phyloP scores from a whole-genome alignment of 2,329 filamentous ascomycete species.

The Laburnicola sp. region DNA sequence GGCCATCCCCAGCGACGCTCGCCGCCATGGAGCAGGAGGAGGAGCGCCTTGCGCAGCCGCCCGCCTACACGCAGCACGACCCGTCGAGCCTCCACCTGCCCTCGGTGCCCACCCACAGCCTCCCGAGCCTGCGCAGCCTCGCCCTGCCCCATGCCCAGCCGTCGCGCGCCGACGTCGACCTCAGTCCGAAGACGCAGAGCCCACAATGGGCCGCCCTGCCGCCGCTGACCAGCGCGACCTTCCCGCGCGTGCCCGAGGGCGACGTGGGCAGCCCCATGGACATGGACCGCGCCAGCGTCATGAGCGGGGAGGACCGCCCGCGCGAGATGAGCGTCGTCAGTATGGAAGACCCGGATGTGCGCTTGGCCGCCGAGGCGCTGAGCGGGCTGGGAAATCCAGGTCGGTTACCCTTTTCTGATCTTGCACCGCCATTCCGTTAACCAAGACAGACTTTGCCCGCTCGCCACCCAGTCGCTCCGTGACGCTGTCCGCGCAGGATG shows the following conservation, averaged over 20 bases:
- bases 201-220: conserved; percentile 35
- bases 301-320: conserved; percentile 41
- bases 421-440: conserved; percentile 13
- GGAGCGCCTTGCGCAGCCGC: conserved; percentile 35
- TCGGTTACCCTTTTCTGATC: conserved; percentile 28
- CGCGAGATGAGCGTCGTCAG: conserved; percentile 50
- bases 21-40: conserved; percentile 33
- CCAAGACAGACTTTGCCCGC: conserved; percentile 47
- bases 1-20: background rate
- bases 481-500: conserved; percentile 39
- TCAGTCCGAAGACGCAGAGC: conserved; percentile 36
- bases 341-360: conserved; percentile 54
- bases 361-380: conserved; percentile 55
- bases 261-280: conserved; percentile 50
- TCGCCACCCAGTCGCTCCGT: conserved; percentile 43
- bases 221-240: conserved; percentile 29
- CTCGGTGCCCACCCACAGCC: conserved; percentile 47
- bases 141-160: conserved; percentile 41
- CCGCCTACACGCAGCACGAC: conserved; percentile 49
- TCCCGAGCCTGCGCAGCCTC: conserved; percentile 49
- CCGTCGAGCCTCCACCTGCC: conserved; percentile 47
- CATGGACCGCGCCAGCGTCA: conserved; percentile 49
- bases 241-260: conserved; percentile 40
- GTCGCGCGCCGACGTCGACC: conserved; percentile 37
- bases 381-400: conserved; percentile 55